Evolutionary conservation across 1,284 basidiomycete genomes (phyloP).

Genomic region (Inonotus hispidus): DNA sequence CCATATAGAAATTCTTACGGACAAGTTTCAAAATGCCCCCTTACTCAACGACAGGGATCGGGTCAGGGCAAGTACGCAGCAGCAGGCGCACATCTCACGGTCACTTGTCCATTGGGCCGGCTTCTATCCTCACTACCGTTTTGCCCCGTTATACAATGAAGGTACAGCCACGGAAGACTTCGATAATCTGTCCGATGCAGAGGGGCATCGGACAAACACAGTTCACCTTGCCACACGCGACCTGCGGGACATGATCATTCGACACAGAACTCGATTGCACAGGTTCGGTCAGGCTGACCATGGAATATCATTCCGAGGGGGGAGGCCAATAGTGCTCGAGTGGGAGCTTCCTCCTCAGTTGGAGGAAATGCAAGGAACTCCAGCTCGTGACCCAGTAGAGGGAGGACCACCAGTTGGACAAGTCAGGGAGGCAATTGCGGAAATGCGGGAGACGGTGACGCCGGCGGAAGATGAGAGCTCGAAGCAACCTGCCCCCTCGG

Average conservation of each 20-base stretch:
- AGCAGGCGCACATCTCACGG: not conserved
- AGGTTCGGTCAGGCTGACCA: not conserved
- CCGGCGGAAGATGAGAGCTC: not conserved
- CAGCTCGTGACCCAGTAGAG: not conserved
- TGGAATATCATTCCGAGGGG: not conserved
- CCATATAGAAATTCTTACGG: not conserved
- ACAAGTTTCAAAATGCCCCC: not conserved
- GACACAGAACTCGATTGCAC: not conserved
- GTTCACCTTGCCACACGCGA: not conserved
- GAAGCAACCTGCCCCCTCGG: not conserved
- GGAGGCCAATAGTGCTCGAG: not conserved
- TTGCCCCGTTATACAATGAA: not conserved
- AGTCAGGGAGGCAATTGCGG: not conserved
- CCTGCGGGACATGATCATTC: not conserved
- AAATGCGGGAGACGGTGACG: not conserved
- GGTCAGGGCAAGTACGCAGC: not conserved
- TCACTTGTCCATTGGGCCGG: slow-evolving; percentile 9
- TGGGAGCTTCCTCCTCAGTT: not conserved
- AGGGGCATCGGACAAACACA: not conserved
- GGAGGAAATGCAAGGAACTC: not conserved
- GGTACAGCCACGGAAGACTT: not conserved
- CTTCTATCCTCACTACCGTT: slow-evolving; percentile 12
- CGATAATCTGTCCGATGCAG: not conserved
- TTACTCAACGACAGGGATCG: not conserved
- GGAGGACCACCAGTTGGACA: not conserved